A percentile compares a stretch with the other conserved stretches of the same genome.
These are phyloP conservation scores for Leccinellum luteum DNA, from an alignment of 768 basidiomycete genomes.

Conservation along the genomic window DNA sequence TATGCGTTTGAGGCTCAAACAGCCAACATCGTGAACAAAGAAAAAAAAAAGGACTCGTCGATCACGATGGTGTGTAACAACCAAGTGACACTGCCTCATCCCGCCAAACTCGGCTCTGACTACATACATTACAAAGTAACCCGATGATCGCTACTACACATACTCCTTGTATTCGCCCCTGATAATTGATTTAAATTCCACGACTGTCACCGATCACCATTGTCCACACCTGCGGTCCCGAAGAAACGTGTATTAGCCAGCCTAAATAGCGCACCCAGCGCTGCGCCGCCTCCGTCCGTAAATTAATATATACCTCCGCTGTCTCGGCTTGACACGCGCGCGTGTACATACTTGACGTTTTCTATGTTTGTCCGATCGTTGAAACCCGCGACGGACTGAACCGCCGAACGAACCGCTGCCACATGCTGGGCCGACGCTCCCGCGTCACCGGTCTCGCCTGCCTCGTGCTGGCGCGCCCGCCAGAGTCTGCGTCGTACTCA, in stretches of 20 bases:
- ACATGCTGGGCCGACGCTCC: constrained; percentile 24
- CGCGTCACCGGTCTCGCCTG: constrained; percentile 2
- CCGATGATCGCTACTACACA: no score
- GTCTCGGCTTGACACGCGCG: background rate
- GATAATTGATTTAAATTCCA: background rate
- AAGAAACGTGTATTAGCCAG: background rate
- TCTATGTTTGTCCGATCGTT: constrained; percentile 19
- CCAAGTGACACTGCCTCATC: no score
- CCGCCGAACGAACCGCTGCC: constrained; percentile 26
- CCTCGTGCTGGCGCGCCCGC: background rate
- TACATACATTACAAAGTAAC: no score
- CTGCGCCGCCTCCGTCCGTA: background rate
- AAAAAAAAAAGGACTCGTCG: no score
- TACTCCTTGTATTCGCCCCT: background rate
- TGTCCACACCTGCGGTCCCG: background rate
- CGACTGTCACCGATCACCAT: no score
- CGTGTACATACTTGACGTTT: no score
- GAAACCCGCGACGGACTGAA: constrained; percentile 21
- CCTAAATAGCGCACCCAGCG: background rate
- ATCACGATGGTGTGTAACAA: background rate
- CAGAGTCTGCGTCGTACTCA: background rate
- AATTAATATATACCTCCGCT: background rate
- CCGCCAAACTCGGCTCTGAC: no score
- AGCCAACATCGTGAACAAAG: background rate
- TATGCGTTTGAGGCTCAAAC: background rate